Evolutionary conservation across 1,284 basidiomycete genomes (phyloP), one percentile per base, ranked within the genome.

Genomic region (Sphaerobolus stellatus): DNA sequence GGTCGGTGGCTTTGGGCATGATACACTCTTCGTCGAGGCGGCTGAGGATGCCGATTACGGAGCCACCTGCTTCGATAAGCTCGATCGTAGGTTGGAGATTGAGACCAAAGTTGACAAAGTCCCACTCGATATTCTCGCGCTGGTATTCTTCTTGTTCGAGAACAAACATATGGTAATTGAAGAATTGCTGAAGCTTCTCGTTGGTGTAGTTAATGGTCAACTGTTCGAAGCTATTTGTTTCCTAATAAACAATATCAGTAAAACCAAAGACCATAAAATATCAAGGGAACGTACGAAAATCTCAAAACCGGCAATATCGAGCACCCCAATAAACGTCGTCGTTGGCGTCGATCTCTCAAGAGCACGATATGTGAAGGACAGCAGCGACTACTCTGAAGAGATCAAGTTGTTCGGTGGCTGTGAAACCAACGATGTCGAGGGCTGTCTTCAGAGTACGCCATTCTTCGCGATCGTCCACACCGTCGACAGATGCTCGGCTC

Each of bases 81-180:
- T 99, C 96, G 69, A 99, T 99, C 1, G 97, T 99, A 1, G 97
- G 96, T 69, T 99, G 97, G 7, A 99, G 77, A 69, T 99, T 96
- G 46, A 98, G 80, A 16, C 96, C 97, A 69, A 99, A 99, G 74
- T 99, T 98, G 73, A 98, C 90, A 67, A 97, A 98, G 67, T 97
- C 90, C 97, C 97, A 99, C 58, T 96, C 88, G 70, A 99, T 99
- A 41, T 89, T 89, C 69, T 99, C 97, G 25, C 97, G 84, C 13
- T 93, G 83, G 72, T 99, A 99, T 71, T 99, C 97, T 68, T 99
- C 96, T 70, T 99, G 97, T 75, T 99, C 97, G 36, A 99, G 83
- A 13, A 98, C 94, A 71, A 99, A 99, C 97, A 99, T 99, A 72
- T 99, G 97, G 71, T 98, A 94, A 68, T 99, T 99, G 83, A 98